A percentile compares a stretch with the other conserved stretches of the same genome.
These are phyloP conservation scores for Lachnellula suecica DNA, from an alignment of 2,329 filamentous ascomycete genomes.

Conservation along the genomic window DNA sequence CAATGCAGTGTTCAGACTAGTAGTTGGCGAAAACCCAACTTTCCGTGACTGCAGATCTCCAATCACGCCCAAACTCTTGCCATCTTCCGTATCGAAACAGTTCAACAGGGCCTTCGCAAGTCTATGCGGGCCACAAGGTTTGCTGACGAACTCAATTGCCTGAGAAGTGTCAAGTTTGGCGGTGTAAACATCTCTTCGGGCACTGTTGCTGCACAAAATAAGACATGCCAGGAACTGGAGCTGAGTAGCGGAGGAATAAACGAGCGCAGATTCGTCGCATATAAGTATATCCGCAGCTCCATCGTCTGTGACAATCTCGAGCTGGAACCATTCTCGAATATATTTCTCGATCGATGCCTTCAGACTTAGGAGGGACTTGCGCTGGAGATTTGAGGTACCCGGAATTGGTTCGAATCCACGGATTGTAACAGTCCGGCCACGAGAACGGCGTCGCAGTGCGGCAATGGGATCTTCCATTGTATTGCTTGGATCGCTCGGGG, in stretches of 20 bases:
- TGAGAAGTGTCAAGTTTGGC: conserved; percentile 13
- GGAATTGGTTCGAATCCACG: conserved; percentile 18
- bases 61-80: conserved; percentile 16
- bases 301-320: conserved; percentile 8
- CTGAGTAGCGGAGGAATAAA: conserved; percentile 5
- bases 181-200: conserved; percentile 16
- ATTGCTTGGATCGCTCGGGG: not conserved
- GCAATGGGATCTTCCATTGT: conserved; percentile 11
- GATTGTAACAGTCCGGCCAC: conserved; percentile 19
- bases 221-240: conserved; percentile 12
- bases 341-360: conserved; percentile 24
- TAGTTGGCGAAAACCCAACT: conserved; percentile 23
- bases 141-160: conserved; percentile 23
- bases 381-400: conserved; percentile 15
- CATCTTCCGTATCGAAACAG: conserved; percentile 22
- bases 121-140: conserved; percentile 25
- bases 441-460: conserved; percentile 17
- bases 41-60: conserved; percentile 20
- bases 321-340: conserved; percentile 20
- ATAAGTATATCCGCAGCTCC: conserved; percentile 19
- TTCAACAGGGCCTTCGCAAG: conserved; percentile 25
- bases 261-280: conserved; percentile 20
- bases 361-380: conserved; percentile 9
- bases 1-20: conserved; percentile 4
- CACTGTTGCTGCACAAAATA: conserved; percentile 21